phyloP scores from a whole-genome alignment of 1,284 basidiomycete species.

The Pseudozyma sp. region DNA sequence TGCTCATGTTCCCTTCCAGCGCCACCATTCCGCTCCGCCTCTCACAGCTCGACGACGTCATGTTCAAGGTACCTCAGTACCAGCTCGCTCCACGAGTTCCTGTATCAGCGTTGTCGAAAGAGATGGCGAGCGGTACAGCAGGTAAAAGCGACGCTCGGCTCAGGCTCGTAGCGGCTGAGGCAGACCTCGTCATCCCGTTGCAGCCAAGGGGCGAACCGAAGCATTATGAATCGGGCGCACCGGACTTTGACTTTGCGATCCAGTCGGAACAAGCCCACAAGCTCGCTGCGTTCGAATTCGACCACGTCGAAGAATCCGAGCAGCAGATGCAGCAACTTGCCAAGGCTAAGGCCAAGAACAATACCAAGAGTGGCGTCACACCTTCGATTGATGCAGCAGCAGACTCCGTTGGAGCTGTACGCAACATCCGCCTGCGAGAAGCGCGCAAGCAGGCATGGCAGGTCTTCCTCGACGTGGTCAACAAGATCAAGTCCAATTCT shows the following conservation, averaged over 20 bases:
- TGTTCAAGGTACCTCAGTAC: conserved; percentile 81
- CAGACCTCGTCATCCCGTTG: conserved; percentile 34
- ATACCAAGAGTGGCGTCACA: conserved; percentile 49
- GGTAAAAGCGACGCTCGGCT: conserved; percentile 4
- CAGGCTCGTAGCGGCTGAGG: conserved; percentile 24
- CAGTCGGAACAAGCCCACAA: conserved; percentile 29
- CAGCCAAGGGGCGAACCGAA: conserved; percentile 46
- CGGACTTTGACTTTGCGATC: conserved; percentile 64
- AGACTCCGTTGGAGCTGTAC: conserved; percentile 30
- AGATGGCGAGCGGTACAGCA: background rate
- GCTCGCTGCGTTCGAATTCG: conserved; percentile 68
- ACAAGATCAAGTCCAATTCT: conserved; percentile 30
- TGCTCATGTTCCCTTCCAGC: conserved; percentile 80
- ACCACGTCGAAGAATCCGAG: conserved; percentile 69
- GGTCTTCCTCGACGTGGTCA: conserved; percentile 49
- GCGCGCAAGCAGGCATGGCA: conserved; percentile 49
- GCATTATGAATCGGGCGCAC: conserved; percentile 32
- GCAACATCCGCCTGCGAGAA: conserved; percentile 37
- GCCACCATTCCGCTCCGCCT: conserved; percentile 80
- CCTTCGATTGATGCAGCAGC: conserved; percentile 23
- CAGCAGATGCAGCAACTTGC: conserved; percentile 72
- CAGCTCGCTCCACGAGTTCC: conserved; percentile 27
- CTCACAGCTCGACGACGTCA: conserved; percentile 77
- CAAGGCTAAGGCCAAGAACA: conserved; percentile 51
- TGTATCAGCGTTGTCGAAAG: conserved; percentile 2